Base-by-base conservation (phyloP, 768 basidiomycete genomes). In the Boletus pseudopeckii region DNA sequence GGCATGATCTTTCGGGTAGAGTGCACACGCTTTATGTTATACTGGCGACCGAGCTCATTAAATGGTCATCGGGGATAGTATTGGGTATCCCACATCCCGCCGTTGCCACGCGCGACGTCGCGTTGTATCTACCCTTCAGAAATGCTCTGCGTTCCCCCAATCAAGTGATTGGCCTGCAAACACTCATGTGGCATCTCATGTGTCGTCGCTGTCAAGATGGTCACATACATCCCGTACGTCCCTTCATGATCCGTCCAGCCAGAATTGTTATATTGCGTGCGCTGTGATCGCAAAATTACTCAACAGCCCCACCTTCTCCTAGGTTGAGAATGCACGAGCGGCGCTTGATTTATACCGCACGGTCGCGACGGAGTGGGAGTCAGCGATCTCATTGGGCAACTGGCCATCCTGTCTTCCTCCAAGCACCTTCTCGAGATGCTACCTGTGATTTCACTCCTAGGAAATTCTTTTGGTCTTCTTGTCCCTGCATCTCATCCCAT, bases 181-280 rank as follows among this genome's bases (percentile, higher is more conserved):
- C 91, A 5, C 75, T 92, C 15, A 81, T 84, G 66, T 91, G 88
- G 87, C 85, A 85, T 61, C 78, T 92, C 34, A 88, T 92, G 88
- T 79, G 81, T 52, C 79, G 90, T 61, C 80, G 85, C 30, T 87
- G 86, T 64, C 85, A 87, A 64, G 86, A 88, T 64, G 82, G 81
- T 30, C 78, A 83, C 51, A 77, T 82, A 59, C 81, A 90, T 67
- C 85, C 88, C 10, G 90, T 92, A 64, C 63, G 86, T 80, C 26
- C 26, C 33, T 30, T 54, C 28, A 15, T 30, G 15, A 51, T 45
- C 11, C 34, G 41, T 41, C 42, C 15, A 17, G n/a, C 17, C 40
- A 30, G 41, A 17, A 41, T 17, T 20, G 32, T 43, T 14, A 34
- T 28, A 47, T 37, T 39, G 50, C 41, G 36, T 52, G 52, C 18